Conservation (phyloP, 2,329 filamentous ascomycete species). For the Hyphodiscus sp. region DNA sequence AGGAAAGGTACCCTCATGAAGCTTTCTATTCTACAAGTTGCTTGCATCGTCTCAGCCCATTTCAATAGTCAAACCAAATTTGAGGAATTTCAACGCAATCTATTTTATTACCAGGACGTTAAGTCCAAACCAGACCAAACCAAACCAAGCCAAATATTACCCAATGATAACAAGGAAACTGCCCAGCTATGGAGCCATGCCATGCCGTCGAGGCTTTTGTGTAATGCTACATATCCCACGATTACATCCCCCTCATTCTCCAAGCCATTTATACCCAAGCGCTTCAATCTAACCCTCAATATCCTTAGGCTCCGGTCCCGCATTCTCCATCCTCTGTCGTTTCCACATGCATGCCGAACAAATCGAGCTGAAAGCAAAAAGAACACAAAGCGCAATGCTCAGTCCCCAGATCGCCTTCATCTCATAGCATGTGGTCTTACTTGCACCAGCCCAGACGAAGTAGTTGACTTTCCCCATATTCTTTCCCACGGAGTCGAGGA, state of each 20-base stretch:
- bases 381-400: conserved; percentile 68
- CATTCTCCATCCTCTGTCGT: conserved; percentile 11
- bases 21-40: too few relatives aligned
- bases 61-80: background rate
- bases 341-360: conserved; percentile 54
- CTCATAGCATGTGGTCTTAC: conserved; percentile 66
- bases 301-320: conserved; percentile 15
- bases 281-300: conserved; percentile 8
- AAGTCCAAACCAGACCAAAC: background rate
- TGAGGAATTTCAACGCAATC: background rate
- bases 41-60: too few relatives aligned
- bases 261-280: background rate
- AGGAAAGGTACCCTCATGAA: too few relatives aligned
- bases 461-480: conserved; percentile 39
- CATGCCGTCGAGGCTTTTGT: background rate
- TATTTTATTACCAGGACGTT: background rate
- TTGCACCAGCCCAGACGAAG: conserved; percentile 44
- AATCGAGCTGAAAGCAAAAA: conserved; percentile 59
- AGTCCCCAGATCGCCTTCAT: conserved; percentile 86
- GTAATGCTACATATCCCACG: background rate
- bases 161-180: conserved; percentile 1
- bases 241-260: background rate
- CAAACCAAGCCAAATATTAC: background rate
- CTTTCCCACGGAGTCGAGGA: conserved; percentile 37
- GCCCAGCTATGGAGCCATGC: background rate